Evolutionary conservation across 768 basidiomycete genomes (phyloP).

Genomic region (Termitomyces heimii): DNA sequence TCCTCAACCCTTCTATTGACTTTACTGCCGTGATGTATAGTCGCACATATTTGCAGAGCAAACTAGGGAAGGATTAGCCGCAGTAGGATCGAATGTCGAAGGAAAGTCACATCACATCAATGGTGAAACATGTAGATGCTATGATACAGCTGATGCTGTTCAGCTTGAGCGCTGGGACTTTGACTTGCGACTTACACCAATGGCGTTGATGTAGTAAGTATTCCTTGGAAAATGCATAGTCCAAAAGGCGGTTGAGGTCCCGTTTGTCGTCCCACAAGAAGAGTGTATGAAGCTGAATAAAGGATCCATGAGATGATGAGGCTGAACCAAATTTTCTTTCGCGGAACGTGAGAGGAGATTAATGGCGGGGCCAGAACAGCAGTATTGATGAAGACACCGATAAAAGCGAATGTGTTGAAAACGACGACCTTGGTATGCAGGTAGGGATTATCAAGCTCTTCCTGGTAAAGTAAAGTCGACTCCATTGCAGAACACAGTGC

Average conservation of each 20-base stretch:
- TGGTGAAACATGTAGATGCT: constrained; percentile 5
- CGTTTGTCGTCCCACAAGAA: constrained; percentile 4
- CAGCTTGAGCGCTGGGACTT: not conserved
- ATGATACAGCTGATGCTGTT: constrained; percentile 3
- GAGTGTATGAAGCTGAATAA: constrained; percentile 4
- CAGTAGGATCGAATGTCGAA: not conserved
- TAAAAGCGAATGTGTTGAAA: not conserved
- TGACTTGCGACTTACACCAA: constrained; percentile 1
- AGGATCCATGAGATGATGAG: constrained; percentile 2
- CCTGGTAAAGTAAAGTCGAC: not conserved
- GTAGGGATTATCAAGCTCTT: not conserved
- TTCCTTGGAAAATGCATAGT: constrained; percentile 5
- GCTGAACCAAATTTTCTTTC: constrained; percentile 3
- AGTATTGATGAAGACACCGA: not conserved
- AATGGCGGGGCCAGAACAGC: not conserved
- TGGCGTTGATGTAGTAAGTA: not conserved
- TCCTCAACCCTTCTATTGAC: not conserved
- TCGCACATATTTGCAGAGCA: not conserved
- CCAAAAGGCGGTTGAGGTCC: constrained; percentile 3
- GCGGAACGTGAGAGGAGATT: not conserved
- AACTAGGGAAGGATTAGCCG: not conserved
- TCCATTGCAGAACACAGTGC: not conserved
- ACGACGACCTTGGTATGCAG: not conserved
- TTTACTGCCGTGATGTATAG: not conserved
- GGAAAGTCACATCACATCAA: not conserved